Evolutionary conservation across 345 rosid species (phyloP).

Genomic region (Dimocarpus longan): DNA sequence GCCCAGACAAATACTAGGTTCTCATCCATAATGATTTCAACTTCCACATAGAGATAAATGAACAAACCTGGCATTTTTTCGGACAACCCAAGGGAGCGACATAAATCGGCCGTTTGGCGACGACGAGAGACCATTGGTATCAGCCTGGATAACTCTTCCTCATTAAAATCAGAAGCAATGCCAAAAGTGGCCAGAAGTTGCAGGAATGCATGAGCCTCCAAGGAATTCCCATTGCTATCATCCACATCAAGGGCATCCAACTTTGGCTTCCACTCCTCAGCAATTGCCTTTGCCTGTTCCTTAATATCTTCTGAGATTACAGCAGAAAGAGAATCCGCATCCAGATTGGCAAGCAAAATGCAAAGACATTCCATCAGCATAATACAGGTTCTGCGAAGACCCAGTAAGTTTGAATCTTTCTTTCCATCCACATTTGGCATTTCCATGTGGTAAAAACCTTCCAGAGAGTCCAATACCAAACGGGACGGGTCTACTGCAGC

Average conservation of each 20-base stretch:
- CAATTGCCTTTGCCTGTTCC: constrained; percentile 74
- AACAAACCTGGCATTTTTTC: constrained; percentile 94
- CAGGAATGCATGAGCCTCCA: constrained; percentile 99
- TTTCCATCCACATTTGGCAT: constrained; percentile 69
- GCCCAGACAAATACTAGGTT: neutral
- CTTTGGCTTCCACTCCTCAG: constrained; percentile 89
- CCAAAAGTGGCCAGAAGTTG: constrained; percentile 90
- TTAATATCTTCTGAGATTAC: constrained; percentile 69
- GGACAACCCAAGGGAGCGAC: constrained; percentile 85
- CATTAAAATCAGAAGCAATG: constrained; percentile 79
- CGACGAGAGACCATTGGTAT: constrained; percentile 99
- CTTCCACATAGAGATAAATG: constrained; percentile 18
- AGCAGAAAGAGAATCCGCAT: constrained; percentile 45
- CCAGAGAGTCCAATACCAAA: constrained; percentile 79
- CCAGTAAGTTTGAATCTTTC: constrained; percentile 84
- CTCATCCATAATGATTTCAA: neutral
- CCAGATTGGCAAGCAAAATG: constrained; percentile 57
- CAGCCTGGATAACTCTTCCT: constrained; percentile 67
- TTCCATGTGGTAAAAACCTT: constrained; percentile 76
- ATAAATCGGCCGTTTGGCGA: constrained; percentile 93
- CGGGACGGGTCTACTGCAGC: constrained; percentile 78
- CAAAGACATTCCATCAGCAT: constrained; percentile 99
- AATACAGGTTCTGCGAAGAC: constrained; percentile 95
- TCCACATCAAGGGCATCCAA: constrained; percentile 78
- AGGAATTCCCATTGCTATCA: constrained; percentile 90